Conservation (phyloP, 371 early-diverging fungal genomes). For the Dichotomocladium elegans region DNA sequence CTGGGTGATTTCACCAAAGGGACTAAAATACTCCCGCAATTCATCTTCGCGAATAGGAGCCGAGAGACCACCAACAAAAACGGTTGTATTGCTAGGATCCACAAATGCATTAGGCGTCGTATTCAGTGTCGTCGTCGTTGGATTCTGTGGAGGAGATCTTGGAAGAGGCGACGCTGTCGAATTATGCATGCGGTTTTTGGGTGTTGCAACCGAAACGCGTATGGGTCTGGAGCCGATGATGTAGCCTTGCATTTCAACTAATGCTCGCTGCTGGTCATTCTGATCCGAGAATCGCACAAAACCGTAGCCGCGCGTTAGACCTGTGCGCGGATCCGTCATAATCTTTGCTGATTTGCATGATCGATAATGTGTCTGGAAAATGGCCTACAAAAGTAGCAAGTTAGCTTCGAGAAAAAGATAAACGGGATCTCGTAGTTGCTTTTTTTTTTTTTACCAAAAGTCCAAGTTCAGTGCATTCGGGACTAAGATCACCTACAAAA, state of each 20-base stretch:
- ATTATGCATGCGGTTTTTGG: conserved; percentile 33
- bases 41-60: conserved; percentile 82
- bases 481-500: conserved; percentile 85
- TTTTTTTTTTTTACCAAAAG: conserved; percentile 53
- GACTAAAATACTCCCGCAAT: conserved; percentile 68
- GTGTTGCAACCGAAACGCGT: conserved; percentile 83
- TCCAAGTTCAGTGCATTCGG: conserved; percentile 68
- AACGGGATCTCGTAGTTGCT: not conserved
- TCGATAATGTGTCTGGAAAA: conserved; percentile 60
- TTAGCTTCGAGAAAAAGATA: too few relatives aligned
- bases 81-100: conserved; percentile 91
- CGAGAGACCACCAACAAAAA: conserved; percentile 90
- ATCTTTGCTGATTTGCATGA: conserved; percentile 80
- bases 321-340: conserved; percentile 74
- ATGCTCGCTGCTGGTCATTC: conserved; percentile 68
- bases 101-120: too few relatives aligned
- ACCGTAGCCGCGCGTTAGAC: conserved; percentile 77
- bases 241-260: conserved; percentile 79
- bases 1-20: conserved; percentile 86
- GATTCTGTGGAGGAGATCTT: conserved; percentile 35
- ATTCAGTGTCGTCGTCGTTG: too few relatives aligned
- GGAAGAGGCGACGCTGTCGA: conserved; percentile 14
- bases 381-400: conserved; percentile 24
- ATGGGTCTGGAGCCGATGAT: conserved; percentile 73
- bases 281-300: conserved; percentile 80